Evolutionary conservation across 129 eudicot genomes (phyloP).

Genomic region (Pseudognaphalium luteoalbum): DNA sequence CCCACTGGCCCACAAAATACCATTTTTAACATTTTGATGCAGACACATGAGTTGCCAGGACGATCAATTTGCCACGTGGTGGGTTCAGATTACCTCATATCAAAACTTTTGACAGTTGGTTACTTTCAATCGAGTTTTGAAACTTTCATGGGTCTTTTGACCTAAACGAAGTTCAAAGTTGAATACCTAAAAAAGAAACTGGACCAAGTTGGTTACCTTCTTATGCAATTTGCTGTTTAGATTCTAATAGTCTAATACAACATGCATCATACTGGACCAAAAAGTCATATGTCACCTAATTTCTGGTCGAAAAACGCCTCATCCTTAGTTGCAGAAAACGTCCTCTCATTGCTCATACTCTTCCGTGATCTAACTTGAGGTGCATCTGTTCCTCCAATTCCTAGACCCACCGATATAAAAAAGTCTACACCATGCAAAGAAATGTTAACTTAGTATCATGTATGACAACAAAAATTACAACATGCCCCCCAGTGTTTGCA

Average conservation of each 20-base stretch:
- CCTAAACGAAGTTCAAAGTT: not conserved
- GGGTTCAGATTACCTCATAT: no score
- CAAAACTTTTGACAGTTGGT: no score
- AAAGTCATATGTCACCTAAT: conserved; percentile 46
- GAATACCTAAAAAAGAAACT: not conserved
- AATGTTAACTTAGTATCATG: conserved; percentile 15
- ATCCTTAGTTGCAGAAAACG: conserved; percentile 81
- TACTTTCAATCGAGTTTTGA: not conserved
- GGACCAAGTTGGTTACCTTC: not conserved
- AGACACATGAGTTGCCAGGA: not conserved
- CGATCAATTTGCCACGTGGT: no score
- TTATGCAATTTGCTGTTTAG: not conserved
- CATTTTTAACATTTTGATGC: not conserved
- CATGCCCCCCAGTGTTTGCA: not conserved
- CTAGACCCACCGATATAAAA: conserved; percentile 85
- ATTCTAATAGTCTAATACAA: not conserved
- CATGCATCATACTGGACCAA: not conserved
- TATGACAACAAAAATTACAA: conserved; percentile 5
- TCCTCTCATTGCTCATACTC: conserved; percentile 92
- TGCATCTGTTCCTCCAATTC: conserved; percentile 84
- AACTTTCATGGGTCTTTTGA: not conserved
- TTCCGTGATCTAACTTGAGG: conserved; percentile 72
- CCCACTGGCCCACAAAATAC: not conserved
- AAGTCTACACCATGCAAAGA: conserved; percentile 52
- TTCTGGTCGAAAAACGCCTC: conserved; percentile 65